Conservation (phyloP, 2,329 filamentous ascomycete species). For the Colletotrichum sp. region DNA sequence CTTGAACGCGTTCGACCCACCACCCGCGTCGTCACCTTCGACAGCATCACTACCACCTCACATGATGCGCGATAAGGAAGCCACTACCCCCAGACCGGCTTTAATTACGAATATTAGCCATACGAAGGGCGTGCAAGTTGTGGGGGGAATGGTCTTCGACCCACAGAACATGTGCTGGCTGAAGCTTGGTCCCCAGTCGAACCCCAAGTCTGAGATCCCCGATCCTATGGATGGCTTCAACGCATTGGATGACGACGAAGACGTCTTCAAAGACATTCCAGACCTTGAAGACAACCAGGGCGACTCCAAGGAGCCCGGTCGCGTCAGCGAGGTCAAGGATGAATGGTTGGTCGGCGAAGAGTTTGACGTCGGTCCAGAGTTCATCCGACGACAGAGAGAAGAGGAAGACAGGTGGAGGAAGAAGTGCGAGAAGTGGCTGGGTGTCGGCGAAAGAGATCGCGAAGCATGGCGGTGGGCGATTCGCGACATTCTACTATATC, state of each 20-base stretch:
- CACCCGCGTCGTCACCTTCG: constrained; percentile 60
- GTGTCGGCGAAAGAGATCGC: constrained; percentile 58
- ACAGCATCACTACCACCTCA: constrained; percentile 50
- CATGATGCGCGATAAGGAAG: constrained; percentile 60
- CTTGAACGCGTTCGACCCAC: constrained; percentile 77
- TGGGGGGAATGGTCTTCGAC: constrained; percentile 98
- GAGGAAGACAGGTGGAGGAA: constrained; percentile 92
- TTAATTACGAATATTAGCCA: constrained; percentile 90
- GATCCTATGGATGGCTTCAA: constrained; percentile 70
- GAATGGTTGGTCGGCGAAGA: constrained; percentile 93
- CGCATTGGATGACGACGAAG: constrained; percentile 84
- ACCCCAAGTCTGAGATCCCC: constrained; percentile 51
- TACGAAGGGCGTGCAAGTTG: constrained; percentile 87
- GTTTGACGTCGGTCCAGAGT: constrained; percentile 96
- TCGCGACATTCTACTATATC: constrained; percentile 60
- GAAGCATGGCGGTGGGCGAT: constrained; percentile 81
- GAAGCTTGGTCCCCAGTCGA: constrained; percentile 67
- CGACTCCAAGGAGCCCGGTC: constrained; percentile 53
- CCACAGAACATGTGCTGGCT: constrained; percentile 98
- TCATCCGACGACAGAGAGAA: constrained; percentile 84
- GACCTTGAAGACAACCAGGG: constrained; percentile 77
- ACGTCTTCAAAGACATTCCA: constrained; percentile 93
- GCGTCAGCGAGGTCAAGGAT: constrained; percentile 69
- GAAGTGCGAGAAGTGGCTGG: constrained; percentile 87
- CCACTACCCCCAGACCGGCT: constrained; percentile 69